Base-by-base conservation (phyloP, 495 filamentous ascomycete genomes). In the Lentithecium fluviatile region DNA sequence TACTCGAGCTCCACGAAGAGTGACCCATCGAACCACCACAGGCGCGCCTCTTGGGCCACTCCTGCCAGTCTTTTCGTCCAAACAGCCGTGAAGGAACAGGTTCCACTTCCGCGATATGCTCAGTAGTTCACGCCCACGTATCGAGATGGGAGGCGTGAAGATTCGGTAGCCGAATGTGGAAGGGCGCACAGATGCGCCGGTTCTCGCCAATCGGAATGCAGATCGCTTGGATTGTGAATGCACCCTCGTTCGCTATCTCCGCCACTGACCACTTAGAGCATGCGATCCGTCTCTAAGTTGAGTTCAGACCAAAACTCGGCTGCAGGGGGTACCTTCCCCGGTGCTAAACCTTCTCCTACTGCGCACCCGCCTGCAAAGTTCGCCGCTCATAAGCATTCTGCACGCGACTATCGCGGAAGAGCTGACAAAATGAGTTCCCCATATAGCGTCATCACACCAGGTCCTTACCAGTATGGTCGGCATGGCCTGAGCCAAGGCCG, bases 241-340 rank as follows among this genome's bases (percentile, higher is more conserved):
- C 2, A 25, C 21, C 45, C 23, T 46, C 36, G 0, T 23, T 34
- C 45, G 19, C 60, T 46, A 63, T 63, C 46, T 52, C 60, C 48
- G 51, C 60, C 60, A 63, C 60, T 47, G 24, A 46, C 45, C 24
- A 55, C 26, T 49, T n/a, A 46, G 10, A 56, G 20, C 37, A n/a
- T 26, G 32, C 13, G 47, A 37, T 17, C 24, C 23, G 42, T 10
- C 19, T 45, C 50, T 17, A 54, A 20, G 55, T 25, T 29, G 21
- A n/a, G 12, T 19, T 56, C 36, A 56, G 12, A 65, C 21, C n/a
- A 24, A 42, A 25, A 26, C 24, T 46, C 64, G 64, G 64, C 62
- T 63, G 64, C 60, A 67, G 50, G 59, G 64, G 23, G 57, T 12
- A 12, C 6, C 34, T 63, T 63, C 60, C 64, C 64, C 64, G 54